These are phyloP conservation scores for Scutellospora calospora DNA, from an alignment of 371 early-diverging fungal genomes.

Conservation along the genomic window DNA sequence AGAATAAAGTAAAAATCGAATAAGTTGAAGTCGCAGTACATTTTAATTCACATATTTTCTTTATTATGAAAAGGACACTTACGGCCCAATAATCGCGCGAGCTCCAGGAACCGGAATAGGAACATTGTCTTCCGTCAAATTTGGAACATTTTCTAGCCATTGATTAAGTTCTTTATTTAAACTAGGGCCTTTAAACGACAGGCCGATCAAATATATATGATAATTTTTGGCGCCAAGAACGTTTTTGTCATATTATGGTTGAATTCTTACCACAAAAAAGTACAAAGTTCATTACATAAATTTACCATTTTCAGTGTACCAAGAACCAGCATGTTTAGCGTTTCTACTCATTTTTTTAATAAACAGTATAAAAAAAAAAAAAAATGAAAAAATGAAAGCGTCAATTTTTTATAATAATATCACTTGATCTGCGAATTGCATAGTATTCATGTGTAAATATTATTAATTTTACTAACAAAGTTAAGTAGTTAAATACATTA, in stretches of 20 bases:
- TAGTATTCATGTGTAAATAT: no score
- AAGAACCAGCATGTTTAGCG: constrained; percentile 86
- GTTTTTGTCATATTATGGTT: neutral
- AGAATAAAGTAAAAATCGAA: neutral
- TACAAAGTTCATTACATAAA: constrained; percentile 5
- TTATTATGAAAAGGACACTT: constrained; percentile 46
- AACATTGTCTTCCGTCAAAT: constrained; percentile 50
- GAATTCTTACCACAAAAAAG: constrained; percentile 16
- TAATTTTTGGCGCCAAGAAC: neutral
- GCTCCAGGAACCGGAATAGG: constrained; percentile 62
- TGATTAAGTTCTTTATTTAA: constrained; percentile 60
- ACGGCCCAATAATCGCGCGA: constrained; percentile 89
- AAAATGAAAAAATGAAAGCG: no score
- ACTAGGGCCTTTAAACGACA: constrained; percentile 41
- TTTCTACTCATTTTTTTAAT: constrained; percentile 51
- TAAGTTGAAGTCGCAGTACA: no score
- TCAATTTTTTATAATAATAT: no score
- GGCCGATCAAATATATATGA: constrained; percentile 46
- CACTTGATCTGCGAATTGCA: no score
- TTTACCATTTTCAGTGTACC: constrained; percentile 74
- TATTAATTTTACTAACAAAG: no score
- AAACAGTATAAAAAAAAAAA: no score
- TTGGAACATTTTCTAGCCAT: constrained; percentile 62
- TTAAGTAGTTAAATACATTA: no score
- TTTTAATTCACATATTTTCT: neutral